Evolutionary conservation across 2,329 filamentous ascomycete genomes (phyloP), one percentile per base, ranked within the genome.

Genomic region (Rachicladosporium sp.): DNA sequence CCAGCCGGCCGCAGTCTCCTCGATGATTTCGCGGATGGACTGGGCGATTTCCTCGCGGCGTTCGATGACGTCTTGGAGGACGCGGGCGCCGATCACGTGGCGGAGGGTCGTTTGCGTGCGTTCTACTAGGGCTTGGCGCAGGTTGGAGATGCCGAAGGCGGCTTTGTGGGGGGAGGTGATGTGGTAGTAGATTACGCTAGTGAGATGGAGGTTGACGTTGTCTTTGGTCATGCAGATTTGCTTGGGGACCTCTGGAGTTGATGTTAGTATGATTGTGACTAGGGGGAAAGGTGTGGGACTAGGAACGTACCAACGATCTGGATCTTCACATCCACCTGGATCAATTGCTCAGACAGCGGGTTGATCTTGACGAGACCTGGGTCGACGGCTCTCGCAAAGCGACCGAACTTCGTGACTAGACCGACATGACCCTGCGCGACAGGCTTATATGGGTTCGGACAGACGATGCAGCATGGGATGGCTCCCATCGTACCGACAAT

Each of bases 181-280:
- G 71, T 94, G 88, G 70, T 98, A 98, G 74, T 98, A 98, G 67
- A 98, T 95, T 59, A 98, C 91, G 4, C 85, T 93, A 35, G 88
- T 96, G 50, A 98, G 73, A 54, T 88, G 80, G 32, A 98, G 73
- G 34, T 84, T 93, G 47, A 96, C 91, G 56, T 98, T 98, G 71
- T 98, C 91, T 69, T 96, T 96, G 62, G 91, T 98, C 88, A 98
- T 98, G 72, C 91, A 96, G 46, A 89, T 78, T 66, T 98, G 91
- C 65, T 88, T 79, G 11, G 89, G 89, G 15, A 98, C 91, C 70
- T 98, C 82, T 37, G 36, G 7, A 64, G 53, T 32, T 11, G 8
- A 34, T 10, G 32, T 29, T 19, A 23, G 33, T 43, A 29, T 31
- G 37, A 4, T 33, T 27, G 4, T 10, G n/a, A 27, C 9, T 9